Conservation (phyloP, 1,284 basidiomycete species). For the Cystobasidium slooffiae region DNA sequence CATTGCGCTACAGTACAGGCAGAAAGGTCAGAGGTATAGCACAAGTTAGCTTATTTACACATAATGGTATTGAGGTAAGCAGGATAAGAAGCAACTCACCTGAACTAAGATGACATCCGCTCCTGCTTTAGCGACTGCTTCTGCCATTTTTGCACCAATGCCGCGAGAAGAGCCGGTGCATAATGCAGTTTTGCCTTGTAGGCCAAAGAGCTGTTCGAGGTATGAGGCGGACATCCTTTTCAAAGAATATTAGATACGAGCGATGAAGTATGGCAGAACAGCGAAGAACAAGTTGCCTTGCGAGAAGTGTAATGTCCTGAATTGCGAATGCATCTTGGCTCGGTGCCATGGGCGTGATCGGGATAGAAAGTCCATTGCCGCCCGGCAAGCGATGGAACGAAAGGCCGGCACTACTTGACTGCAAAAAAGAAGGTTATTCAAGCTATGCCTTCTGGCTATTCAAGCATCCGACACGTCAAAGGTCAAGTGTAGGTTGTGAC, state of each 20-base stretch:
- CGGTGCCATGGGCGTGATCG: too few relatives aligned
- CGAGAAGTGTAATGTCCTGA: too few relatives aligned
- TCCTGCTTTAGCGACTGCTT: conserved; percentile 65
- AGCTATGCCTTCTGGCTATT: background rate
- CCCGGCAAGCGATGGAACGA: background rate
- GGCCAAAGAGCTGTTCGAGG: conserved; percentile 56
- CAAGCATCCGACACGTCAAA: too few relatives aligned
- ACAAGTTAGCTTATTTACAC: background rate
- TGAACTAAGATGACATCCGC: conserved; percentile 73
- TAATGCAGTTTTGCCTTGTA: conserved; percentile 60
- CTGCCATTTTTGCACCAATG: conserved; percentile 57
- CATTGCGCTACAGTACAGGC: conserved; percentile 61
- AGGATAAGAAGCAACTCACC: conserved; percentile 42
- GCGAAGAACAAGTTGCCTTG: too few relatives aligned
- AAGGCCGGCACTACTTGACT: background rate
- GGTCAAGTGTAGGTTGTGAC: too few relatives aligned
- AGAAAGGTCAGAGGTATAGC: conserved; percentile 1
- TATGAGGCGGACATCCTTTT: conserved; percentile 27
- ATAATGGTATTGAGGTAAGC: background rate
- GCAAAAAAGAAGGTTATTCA: conserved; percentile 11
- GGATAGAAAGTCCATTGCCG: background rate
- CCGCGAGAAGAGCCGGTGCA: conserved; percentile 51
- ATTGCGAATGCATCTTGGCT: too few relatives aligned
- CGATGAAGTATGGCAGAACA: too few relatives aligned
- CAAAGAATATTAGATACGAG: too few relatives aligned